Base-by-base conservation (phyloP, 331 rosid genomes). In the Quercus tomentella region DNA sequence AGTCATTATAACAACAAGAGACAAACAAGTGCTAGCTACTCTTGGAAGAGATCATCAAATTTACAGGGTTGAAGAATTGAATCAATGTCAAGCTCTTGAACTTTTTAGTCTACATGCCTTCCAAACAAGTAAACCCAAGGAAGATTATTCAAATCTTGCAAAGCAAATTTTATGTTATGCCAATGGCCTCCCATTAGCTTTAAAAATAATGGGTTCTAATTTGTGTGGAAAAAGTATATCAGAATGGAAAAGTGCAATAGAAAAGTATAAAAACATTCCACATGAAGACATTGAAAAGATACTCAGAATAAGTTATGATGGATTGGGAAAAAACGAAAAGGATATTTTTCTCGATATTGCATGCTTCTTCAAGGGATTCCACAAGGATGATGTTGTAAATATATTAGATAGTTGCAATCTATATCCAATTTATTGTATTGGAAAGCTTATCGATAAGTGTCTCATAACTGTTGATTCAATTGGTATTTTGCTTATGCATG, bases 401-500 rank as follows among this genome's bases (percentile, higher is more conserved):
- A 37, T 37, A 37, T 37, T 37, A 37, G 43, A 37, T 7, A 37
- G 43, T 37, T 37, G 43, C 43, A 37, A 37, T 37, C 43, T 37
- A 37, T 37, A 37, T 37, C 43, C 43, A 37, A 2, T 37, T 37
- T 37, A 37, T 37, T 10, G 43, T 37, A 37, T 37, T 37, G 43
- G 43, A 37, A 37, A 37, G 43, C 43, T 37, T 37, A 37, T 7
- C 10, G 1, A 26, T 26, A 26, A 26, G 30, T 37, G 43, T 37
- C 43, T 37, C 3, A 7, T 37, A 45, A 62, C 25, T 26, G 10
- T 37, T 37, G 2, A 61, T 20, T 3, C 56, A 58, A 56, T 35
- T 75, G 57, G 30, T 11, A 5, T 30, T 20, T 33, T 83, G 37
- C 25, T 8, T 2, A 77, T 84, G 77, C 87, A 83, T 74, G 78